These are phyloP conservation scores for Fusarium tuaranense DNA, from an alignment of 2,329 filamentous ascomycete species.

Conservation along the genomic window DNA sequence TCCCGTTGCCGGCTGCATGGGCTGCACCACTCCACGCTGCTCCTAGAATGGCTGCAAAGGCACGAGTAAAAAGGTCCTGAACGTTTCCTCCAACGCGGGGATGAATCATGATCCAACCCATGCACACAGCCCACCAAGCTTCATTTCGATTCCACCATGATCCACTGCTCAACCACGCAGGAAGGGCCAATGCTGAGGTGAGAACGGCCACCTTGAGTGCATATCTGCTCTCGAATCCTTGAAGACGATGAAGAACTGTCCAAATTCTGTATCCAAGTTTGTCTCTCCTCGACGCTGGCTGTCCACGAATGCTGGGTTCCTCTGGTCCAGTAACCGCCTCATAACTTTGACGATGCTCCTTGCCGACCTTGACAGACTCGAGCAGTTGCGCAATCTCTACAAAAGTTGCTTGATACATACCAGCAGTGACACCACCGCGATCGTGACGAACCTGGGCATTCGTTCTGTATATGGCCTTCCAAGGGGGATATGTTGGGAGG, in stretches of 20 bases:
- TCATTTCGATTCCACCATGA: constrained; percentile 68
- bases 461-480: constrained; percentile 64
- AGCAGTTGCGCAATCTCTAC: constrained; percentile 57
- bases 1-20: constrained; percentile 63
- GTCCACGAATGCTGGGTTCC: constrained; percentile 52
- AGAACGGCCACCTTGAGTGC: constrained; percentile 67
- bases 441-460: constrained; percentile 70
- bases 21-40: constrained; percentile 66
- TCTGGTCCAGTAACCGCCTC: constrained; percentile 35
- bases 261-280: constrained; percentile 61
- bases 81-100: constrained; percentile 67
- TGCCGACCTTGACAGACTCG: constrained; percentile 55
- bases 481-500: constrained; percentile 65
- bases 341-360: constrained; percentile 40
- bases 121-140: constrained; percentile 69
- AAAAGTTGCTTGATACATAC: constrained; percentile 60
- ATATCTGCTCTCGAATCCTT: constrained; percentile 69
- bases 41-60: constrained; percentile 62
- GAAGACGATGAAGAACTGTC: constrained; percentile 62
- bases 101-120: constrained; percentile 66
- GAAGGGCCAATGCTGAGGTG: constrained; percentile 63
- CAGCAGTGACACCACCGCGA: constrained; percentile 67
- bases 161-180: constrained; percentile 61
- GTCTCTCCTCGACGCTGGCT: constrained; percentile 49
- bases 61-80: constrained; percentile 66